Evolutionary conservation across 495 filamentous ascomycete species (phyloP), one percentile per base, ranked within the genome.

Genomic region (Pyrenula aspistea): DNA sequence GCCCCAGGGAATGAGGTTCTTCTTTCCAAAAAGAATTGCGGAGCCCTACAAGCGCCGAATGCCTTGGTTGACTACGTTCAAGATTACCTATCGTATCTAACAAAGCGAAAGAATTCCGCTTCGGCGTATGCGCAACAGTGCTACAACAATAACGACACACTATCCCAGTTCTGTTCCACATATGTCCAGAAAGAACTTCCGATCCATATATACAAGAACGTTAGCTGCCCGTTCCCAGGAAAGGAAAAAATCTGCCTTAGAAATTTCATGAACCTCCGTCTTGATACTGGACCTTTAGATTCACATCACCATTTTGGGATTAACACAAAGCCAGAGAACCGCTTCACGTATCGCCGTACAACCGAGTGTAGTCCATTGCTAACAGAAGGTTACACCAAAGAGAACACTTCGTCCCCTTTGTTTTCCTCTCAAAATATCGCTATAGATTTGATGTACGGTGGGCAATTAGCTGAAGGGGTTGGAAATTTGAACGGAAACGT

Each of bases 241-340:
- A 42, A 42, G 15, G 31, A 42, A 42, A 42, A 42, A 42, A 42
- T 42, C 31, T 42, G 31, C 15, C 31, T 42, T 15, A 42, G 31
- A 15, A 42, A 42, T 42, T 42, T 15, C 15, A 42, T 15, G 31
- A 42, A 42, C 15, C 31, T 42, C 31, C 31, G 47, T 12, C 42
- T 62, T 47, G 60, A 62, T 49, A 62, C 60, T 10, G 60, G 58
- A 3, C 25, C 54, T 1, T 24, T 62, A 21, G 60, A 62, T 47
- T 52, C 58, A 1, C 57, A 57, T 24, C 4, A 51, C 3, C 25
- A 60, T 24, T 59, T 62, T 48, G 60, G 60, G 2, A 60, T 60
- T 51, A 62, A 62, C 48, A 53, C 57, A 2, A 25, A 50, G 15
- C 53, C 49, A 8, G 2, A 57, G 1, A 36, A 55, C 21, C 50